Base-by-base conservation (phyloP, 1,284 basidiomycete genomes). In the Trametes sp. region DNA sequence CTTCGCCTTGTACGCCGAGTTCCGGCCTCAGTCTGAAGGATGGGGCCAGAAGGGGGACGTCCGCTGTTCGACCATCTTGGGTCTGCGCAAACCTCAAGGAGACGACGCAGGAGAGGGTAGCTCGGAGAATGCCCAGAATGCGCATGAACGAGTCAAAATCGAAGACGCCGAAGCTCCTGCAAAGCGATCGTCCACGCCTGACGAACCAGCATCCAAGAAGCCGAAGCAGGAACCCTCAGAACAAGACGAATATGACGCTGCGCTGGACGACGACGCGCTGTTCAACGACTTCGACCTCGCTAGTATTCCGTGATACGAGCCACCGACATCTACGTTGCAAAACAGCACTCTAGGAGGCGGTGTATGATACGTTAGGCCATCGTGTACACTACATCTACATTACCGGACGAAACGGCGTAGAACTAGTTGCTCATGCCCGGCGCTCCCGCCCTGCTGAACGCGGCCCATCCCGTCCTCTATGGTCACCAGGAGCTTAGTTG, bases 11-110 rank as follows among this genome's bases (percentile, higher is more conserved):
- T 96, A 96, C 72, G 84, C 85, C 21, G 85, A 89, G 26, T 93
- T 94, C 73, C 84, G 93, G 57, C 93, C 93, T 16, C 77, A 79
- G 19, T 86, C 85, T 1, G 84, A 87, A 44, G 87, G 84, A 13
- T 95, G 93, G 93, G 93, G 93, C 1, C 82, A 87, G 71, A 81
- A 84, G 57, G 88, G 87, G 11, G 84, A 92, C 70, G 79, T 94
- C 42, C 80, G 79, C 44, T 93, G 90, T 69, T 79, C 80, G 45
- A 82, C 68, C 31, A 87, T 94, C 54, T 76, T 94, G 24, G 79
- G 70, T 24, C 74, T 93, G 63, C 77, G 85, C 62, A 84, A 81
- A 70, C 67, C 63, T 41, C 51, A 35, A 21, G 51, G 45, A 26
- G 54, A 62, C 48, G 49, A 63, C 68, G 61, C 62, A 58, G 35